Base-by-base conservation (phyloP, 2,329 filamentous ascomycete species). In the Pestalotiopsis fici region DNA sequence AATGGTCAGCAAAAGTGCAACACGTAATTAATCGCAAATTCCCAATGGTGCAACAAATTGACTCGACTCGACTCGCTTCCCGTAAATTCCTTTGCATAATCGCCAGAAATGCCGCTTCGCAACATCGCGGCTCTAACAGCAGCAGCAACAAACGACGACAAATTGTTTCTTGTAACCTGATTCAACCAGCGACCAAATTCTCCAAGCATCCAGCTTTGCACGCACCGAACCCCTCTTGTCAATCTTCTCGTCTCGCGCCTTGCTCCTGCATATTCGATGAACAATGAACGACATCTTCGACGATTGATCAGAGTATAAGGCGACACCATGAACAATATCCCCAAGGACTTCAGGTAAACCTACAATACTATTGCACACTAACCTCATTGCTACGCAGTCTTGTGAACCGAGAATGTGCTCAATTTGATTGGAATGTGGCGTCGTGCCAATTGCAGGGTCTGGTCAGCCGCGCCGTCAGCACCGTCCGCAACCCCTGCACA, bases 1-100 rank as follows among this genome's bases (percentile, higher is more conserved):
- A 71, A 50, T 50, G 43, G 43, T 77, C 74, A 69, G 74, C 74
- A 71, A 77, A 72, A 77, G 73, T 78, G 74, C 76, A 77, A 77
- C 76, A 77, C 74, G 71, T 78, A 78, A 78, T 78, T 78, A 73
- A 78, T 78, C 76, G 76, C 75, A 76, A 78, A 78, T 77, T 76
- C 76, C 74, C 73, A 71, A 74, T 75, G 75, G 76, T 78, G 76
- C 76, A 78, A 74, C 77, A 73, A n/a, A 21, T 65, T 75, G 71
- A 77, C 71, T 74, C 76, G 75, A 76, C 71, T 72, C 74, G 75
- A 77, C 74, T 75, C 31, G 31, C 31, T 35, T 73, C 70, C 71
- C 75, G 76, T 78, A 78, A 78, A 75, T 72, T 69, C 71, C 74
- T 71, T 64, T 64, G 73, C 55, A 67, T 66, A 25, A 60, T 61